Evolutionary conservation across 768 basidiomycete species (phyloP), one percentile per base, ranked within the genome.

Genomic region (Collybia mongolica): DNA sequence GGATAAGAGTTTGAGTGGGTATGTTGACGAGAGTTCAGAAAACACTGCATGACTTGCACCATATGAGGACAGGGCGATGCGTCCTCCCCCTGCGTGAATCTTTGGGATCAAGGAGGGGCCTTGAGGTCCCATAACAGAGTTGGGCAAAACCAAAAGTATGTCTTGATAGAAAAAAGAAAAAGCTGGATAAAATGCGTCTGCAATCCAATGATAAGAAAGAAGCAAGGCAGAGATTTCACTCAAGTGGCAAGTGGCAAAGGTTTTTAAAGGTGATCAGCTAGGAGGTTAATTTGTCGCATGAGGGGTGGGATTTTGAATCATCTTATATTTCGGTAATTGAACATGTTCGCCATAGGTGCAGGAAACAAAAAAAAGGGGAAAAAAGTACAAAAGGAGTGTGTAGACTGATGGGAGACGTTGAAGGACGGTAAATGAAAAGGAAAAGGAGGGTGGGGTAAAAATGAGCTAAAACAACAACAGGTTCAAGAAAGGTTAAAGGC

Each of bases 1-100:
- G 2, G 93, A 86, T 49, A 95, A 72, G 28, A 97, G 81, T 65
- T 96, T 96, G 59, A 97, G 74, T 7, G 94, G 94, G 62, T 96
- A 97, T 1, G 84, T 76, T 6, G 85, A 88, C 8, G 85, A 84
- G 15, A 94, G 74, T 57, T 90, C 81, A 0, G 86, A 79, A 61
- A 96, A 88, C 37, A 79, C 72, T 2, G 80, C 84, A 32, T 32
- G 32, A 38, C 72, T 76, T 12, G 72, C 65, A 14, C 81, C 84
- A 61, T 84, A 76, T 14, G 69, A 62, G 3, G 71, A 66, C 28
- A 86, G 66, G n/a, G 66, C 63, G 49, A 91, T 81, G 23, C 77
- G 76, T 14, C 88, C 88, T 20, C 71, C 64, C 24, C 88, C 88
- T 29, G 72, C 62, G 15, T 64, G 53, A 24, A 75, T 60, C 53